Evolutionary conservation across 495 filamentous ascomycete genomes (phyloP).

Genomic region (Neurospora tetrasperma): DNA sequence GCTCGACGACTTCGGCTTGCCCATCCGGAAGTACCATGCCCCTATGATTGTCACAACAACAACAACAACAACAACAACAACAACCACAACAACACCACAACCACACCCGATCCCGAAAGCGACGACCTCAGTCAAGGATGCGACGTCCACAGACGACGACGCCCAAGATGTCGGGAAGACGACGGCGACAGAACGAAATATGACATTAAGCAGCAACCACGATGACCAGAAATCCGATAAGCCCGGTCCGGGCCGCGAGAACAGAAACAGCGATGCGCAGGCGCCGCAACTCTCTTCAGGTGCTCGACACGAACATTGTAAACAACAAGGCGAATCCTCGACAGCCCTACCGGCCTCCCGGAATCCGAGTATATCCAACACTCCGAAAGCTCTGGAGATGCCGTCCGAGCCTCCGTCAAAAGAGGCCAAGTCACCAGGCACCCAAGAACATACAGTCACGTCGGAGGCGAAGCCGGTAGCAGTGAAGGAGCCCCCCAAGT

Average conservation of each 20-base stretch:
- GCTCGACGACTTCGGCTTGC: slow-evolving; percentile 48
- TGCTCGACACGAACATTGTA: slow-evolving; percentile 7
- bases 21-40: slow-evolving; percentile 31
- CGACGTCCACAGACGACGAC: background rate
- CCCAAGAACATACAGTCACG: background rate
- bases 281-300: slow-evolving; percentile 3
- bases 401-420: background rate
- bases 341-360: background rate
- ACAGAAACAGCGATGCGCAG: background rate
- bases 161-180: background rate
- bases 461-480: slow-evolving; percentile 1
- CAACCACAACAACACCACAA: background rate
- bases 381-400: background rate
- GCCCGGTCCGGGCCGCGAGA: background rate
- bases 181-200: background rate
- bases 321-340: background rate
- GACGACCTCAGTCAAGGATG: background rate
- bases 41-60: background rate
- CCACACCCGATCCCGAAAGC: slow-evolving; percentile 1
- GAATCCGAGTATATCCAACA: background rate
- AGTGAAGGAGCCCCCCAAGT: slow-evolving; percentile 8
- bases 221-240: slow-evolving; percentile 3
- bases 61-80: background rate
- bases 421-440: background rate
- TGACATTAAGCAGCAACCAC: background rate